Conservation (phyloP, 1,139 yeast species). For the Entelexis sorbosivorans region DNA sequence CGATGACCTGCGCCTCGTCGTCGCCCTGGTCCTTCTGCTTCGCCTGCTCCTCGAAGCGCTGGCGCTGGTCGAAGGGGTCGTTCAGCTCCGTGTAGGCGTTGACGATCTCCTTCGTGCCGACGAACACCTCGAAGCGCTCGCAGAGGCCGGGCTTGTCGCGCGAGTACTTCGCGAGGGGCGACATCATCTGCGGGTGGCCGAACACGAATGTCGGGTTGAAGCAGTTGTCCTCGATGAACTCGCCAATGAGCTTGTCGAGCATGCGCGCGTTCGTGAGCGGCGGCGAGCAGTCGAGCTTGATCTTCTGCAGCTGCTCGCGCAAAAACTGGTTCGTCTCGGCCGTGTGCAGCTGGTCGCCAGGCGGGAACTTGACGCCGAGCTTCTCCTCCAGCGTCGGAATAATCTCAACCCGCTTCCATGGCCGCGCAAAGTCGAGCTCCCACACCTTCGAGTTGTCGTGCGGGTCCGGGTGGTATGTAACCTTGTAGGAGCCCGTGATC, state of each 20-base stretch:
- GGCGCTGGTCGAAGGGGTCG: constrained; percentile 97
- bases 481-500: constrained; percentile 77
- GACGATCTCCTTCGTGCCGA: constrained; percentile 95
- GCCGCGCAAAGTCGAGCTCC: constrained; percentile 81
- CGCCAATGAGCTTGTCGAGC: constrained; percentile 97
- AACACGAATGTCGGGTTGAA: constrained; percentile 96
- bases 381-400: constrained; percentile 87
- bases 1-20: constrained; percentile 94
- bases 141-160: constrained; percentile 87
- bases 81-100: constrained; percentile 98
- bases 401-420: constrained; percentile 98
- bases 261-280: constrained; percentile 97
- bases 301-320: constrained; percentile 63
- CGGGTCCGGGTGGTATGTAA: constrained; percentile 80
- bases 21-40: constrained; percentile 98
- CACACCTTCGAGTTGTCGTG: constrained; percentile 61
- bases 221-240: constrained; percentile 72
- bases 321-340: constrained; percentile 87
- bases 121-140: constrained; percentile 97
- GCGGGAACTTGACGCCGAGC: constrained; percentile 81
- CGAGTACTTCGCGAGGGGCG: constrained; percentile 95
- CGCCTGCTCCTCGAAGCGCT: constrained; percentile 97
- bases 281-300: constrained; percentile 85
- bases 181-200: constrained; percentile 99
- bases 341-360: constrained; percentile 91